Conservation (phyloP, 164 flowering plant species). For the Annona cherimola region DNA sequence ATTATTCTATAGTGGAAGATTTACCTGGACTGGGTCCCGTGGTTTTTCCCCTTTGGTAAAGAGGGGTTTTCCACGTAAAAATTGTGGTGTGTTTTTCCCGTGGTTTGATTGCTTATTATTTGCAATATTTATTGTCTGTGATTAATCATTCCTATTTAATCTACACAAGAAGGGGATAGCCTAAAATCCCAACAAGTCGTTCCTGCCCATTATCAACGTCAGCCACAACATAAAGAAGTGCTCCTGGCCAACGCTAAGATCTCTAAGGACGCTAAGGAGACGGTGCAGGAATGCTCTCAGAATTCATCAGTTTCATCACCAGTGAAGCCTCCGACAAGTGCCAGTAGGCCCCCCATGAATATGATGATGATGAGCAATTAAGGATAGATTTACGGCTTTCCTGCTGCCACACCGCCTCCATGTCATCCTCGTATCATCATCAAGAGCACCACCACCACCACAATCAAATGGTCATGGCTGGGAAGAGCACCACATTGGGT, state of each 20-base stretch:
- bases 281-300: constrained; percentile 66
- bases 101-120: too few relatives aligned
- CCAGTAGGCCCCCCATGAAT: constrained; percentile 23
- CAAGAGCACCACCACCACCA: constrained; percentile 14
- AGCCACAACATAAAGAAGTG: constrained; percentile 56
- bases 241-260: constrained; percentile 62
- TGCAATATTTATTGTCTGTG: too few relatives aligned
- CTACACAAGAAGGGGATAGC: too few relatives aligned
- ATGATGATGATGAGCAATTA: constrained; percentile 32
- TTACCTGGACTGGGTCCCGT: too few relatives aligned
- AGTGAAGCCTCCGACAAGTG: constrained; percentile 64
- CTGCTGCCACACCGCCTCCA: too few relatives aligned
- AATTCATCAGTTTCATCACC: constrained; percentile 61
- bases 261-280: constrained; percentile 60
- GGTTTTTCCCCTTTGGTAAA: too few relatives aligned
- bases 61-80: too few relatives aligned
- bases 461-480: constrained; percentile 22
- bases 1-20: too few relatives aligned
- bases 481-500: constrained; percentile 3
- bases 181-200: too few relatives aligned
- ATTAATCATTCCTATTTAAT: too few relatives aligned
- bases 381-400: constrained; percentile 30
- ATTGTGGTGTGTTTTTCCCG: too few relatives aligned
- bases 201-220: constrained; percentile 57
- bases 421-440: too few relatives aligned